phyloP scores from a whole-genome alignment of 768 basidiomycete genomes.

The Clavaria fumosa region DNA sequence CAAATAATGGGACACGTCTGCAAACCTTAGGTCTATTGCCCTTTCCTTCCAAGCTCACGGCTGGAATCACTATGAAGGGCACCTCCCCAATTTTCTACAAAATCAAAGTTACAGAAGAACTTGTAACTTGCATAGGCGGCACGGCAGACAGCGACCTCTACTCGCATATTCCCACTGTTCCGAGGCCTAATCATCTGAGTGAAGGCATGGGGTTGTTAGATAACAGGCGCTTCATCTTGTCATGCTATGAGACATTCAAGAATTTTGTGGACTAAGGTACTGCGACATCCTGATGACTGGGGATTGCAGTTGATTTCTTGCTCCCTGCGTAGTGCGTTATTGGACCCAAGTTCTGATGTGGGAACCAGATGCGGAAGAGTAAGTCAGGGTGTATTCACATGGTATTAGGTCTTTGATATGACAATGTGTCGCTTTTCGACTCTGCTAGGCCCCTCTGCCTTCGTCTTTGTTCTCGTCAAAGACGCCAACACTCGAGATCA shows the following conservation, averaged over 20 bases:
- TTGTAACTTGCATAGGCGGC: conserved; percentile 12
- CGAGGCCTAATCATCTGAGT: conserved; percentile 12
- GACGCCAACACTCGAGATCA: too few species aligned
- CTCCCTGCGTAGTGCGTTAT: too few species aligned
- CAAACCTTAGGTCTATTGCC: conserved; percentile 9
- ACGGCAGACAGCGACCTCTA: conserved; percentile 11
- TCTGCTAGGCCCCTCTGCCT: too few species aligned
- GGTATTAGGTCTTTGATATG: too few species aligned
- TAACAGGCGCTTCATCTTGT: conserved; percentile 14
- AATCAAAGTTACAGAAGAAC: conserved; percentile 14
- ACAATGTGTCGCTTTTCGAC: too few species aligned
- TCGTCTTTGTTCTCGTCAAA: too few species aligned
- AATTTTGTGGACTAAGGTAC: conserved; percentile 3
- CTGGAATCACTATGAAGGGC: conserved; percentile 19
- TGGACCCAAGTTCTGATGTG: too few species aligned
- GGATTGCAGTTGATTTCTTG: too few species aligned
- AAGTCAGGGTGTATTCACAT: too few species aligned
- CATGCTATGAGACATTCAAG: conserved; percentile 22
- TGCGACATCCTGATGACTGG: too few species aligned
- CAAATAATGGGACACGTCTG: too few species aligned
- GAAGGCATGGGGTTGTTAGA: conserved; percentile 21
- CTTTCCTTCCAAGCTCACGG: conserved; percentile 12
- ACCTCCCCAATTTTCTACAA: conserved; percentile 19
- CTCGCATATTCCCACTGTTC: conserved; percentile 12
- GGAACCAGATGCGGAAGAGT: too few species aligned